Percentiles rank a stretch among this genome's conserved stretches.
These are phyloP conservation scores for Chlamydomonas schloesseri DNA, from an alignment of 139 green algal genomes.

Conservation along the genomic window DNA sequence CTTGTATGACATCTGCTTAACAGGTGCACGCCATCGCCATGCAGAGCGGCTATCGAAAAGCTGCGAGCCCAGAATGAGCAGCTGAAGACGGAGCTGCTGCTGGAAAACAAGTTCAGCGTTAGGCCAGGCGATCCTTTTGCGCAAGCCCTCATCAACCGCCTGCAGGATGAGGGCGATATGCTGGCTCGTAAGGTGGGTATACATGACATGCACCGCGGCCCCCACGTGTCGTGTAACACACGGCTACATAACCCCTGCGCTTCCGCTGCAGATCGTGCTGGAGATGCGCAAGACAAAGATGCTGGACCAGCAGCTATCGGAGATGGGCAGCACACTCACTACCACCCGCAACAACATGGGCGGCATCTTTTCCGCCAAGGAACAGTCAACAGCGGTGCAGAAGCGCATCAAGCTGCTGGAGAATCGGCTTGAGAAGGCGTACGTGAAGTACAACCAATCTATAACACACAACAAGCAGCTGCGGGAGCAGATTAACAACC, in stretches of 20 bases:
- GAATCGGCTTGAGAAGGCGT: constrained; percentile 86
- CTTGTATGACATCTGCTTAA: too few species aligned
- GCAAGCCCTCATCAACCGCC: constrained; percentile 56
- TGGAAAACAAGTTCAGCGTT: constrained; percentile 93
- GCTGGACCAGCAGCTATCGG: constrained; percentile 63
- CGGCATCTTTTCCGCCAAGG: constrained; percentile 79
- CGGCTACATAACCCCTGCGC: background rate
- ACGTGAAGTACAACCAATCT: constrained; percentile 85
- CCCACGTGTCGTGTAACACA: background rate
- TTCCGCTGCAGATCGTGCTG: constrained; percentile 68
- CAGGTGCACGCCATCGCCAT: background rate
- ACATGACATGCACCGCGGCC: background rate
- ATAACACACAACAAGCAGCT: constrained; percentile 85
- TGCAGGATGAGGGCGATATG: constrained; percentile 70
- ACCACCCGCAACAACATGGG: constrained; percentile 79
- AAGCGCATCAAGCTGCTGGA: constrained; percentile 89
- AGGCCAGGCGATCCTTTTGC: constrained; percentile 63
- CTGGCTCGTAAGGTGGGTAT: constrained; percentile 67
- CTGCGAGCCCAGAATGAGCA: constrained; percentile 83
- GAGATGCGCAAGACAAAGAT: constrained; percentile 71
- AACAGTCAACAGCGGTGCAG: constrained; percentile 68
- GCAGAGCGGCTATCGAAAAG: constrained; percentile 85
- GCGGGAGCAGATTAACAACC: constrained; percentile 85
- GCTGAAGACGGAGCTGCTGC: constrained; percentile 91
- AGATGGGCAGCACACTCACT: constrained; percentile 52